A percentile compares a stretch with the other conserved stretches of the same genome.
phyloP scores from a whole-genome alignment of 805 yeast genomes.

The Torulaspora quercuum region DNA sequence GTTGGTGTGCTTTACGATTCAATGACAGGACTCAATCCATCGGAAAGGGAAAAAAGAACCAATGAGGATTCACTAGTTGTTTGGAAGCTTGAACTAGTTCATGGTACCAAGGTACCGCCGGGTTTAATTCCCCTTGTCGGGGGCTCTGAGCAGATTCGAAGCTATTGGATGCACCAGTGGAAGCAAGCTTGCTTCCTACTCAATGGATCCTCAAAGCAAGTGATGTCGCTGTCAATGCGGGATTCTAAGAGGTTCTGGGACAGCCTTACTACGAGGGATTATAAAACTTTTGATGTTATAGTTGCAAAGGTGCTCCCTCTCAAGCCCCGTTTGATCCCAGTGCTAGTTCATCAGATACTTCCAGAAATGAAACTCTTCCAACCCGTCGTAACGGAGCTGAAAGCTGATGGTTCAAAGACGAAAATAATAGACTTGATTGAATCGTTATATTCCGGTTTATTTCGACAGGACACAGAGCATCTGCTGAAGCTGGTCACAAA shows the following conservation, averaged over 20 bases:
- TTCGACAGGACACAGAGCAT: slow-evolving; percentile 41
- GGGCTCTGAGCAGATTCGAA: slow-evolving; percentile 36
- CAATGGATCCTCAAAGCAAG: slow-evolving; percentile 71
- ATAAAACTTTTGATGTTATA: slow-evolving; percentile 23
- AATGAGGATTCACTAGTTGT: slow-evolving; percentile 27
- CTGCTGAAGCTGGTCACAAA: slow-evolving; percentile 45
- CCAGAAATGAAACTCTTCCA: slow-evolving; percentile 38
- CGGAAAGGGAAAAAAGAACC: slow-evolving; percentile 13
- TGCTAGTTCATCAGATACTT: slow-evolving; percentile 32
- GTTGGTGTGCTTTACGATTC: slow-evolving; percentile 64
- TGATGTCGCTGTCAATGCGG: slow-evolving; percentile 70
- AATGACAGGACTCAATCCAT: slow-evolving; percentile 41
- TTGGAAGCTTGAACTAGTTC: slow-evolving; percentile 49
- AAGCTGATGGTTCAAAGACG: slow-evolving; percentile 5
- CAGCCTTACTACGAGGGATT: slow-evolving; percentile 39
- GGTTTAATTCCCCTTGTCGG: slow-evolving; percentile 43
- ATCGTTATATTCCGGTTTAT: slow-evolving; percentile 43
- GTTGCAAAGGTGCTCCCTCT: slow-evolving; percentile 21
- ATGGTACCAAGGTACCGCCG: slow-evolving; percentile 42
- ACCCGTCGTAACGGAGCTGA: slow-evolving; percentile 24
- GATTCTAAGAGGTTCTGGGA: slow-evolving; percentile 60
- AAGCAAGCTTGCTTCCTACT: slow-evolving; percentile 78
- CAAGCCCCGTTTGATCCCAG: slow-evolving; percentile 19
- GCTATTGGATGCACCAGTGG: slow-evolving; percentile 69
- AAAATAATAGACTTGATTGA: slow-evolving; percentile 29